Evolutionary conservation across 1,284 basidiomycete species (phyloP), one percentile per base, ranked within the genome.

Genomic region (Leucoagaricus sp.): DNA sequence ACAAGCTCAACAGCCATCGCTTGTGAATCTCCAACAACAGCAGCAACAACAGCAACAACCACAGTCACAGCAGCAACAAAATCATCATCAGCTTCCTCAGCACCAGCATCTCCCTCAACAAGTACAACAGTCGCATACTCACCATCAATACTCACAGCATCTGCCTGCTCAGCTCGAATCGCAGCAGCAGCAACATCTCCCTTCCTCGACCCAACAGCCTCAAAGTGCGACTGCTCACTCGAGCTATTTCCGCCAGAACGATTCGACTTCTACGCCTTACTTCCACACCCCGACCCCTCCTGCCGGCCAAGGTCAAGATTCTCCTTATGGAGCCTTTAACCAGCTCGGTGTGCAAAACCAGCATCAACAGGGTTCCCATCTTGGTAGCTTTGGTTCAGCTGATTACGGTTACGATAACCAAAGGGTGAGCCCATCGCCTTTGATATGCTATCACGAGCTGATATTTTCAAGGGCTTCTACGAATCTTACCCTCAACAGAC

Each of bases 241-340:
- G 40, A 78, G 61, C 61, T 90, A 89, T 65, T 89, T 87, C 76
- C 79, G 88, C 52, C 86, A 86, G 65, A 78, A 78, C 6, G 85
- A 89, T 31, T 69, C 74, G n/a, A 63, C 68, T n/a, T 62, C 68
- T 19, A 56, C 76, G 7, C 85, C 85, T 3, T 91, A 89, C 69
- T 90, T 87, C 77, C 86, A 91, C 65, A 77, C 86, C 0, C 82
- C 86, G 6, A 90, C 88, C 2, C 88, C 88, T 25, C 88, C 88
- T 54, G 83, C 82, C 8, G 76, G 77, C 9, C 85, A 87, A 64
- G 75, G 73, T 21, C 87, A 88, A 63, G 87, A 88, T 19, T 80
- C 74, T 53, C 75, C 81, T 3, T 90, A 91, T 64, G 83, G 81
- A 41, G 72, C 85, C 3, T 89, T 91, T 63, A 84, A 85, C 29